Evolutionary conservation across 2,329 filamentous ascomycete genomes (phyloP).

Genomic region (Ceratocystis smalleyi): DNA sequence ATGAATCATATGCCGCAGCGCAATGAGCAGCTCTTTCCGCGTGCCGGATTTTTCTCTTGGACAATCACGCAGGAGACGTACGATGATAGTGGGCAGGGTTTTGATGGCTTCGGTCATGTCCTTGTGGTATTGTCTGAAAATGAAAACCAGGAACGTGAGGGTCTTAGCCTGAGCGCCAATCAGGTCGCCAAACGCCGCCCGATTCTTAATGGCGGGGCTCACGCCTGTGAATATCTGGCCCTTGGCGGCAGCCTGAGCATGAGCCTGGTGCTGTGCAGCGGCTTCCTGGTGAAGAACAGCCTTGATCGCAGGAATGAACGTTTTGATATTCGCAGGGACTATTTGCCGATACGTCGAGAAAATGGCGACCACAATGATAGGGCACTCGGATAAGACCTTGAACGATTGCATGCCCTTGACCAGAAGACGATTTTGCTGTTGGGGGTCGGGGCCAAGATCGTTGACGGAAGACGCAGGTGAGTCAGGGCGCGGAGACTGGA

Average conservation of each 20-base stretch:
- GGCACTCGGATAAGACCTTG: conserved; percentile 93
- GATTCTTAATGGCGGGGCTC: conserved; percentile 82
- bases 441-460: conserved; percentile 66
- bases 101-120: conserved; percentile 79
- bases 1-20: conserved; percentile 96
- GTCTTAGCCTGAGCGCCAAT: conserved; percentile 98
- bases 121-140: conserved; percentile 73
- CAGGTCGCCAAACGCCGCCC: conserved; percentile 89
- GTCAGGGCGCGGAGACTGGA: conserved; percentile 75
- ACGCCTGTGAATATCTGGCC: conserved; percentile 82
- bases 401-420: conserved; percentile 96
- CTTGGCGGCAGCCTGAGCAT: conserved; percentile 64
- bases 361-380: conserved; percentile 95
- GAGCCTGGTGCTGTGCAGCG: conserved; percentile 81
- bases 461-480: conserved; percentile 73
- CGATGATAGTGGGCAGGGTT: conserved; percentile 72
- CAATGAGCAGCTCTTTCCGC: conserved; percentile 86
- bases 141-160: conserved; percentile 93
- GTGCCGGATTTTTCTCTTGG: conserved; percentile 86
- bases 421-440: conserved; percentile 65
- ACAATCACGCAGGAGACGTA: conserved; percentile 82
- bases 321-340: conserved; percentile 71
- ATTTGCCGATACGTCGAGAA: conserved; percentile 81
- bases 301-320: conserved; percentile 90
- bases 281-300: conserved; percentile 76